Evolutionary conservation across 2,329 filamentous ascomycete genomes (phyloP).

Genomic region (Stagonosporopsis cucurbitacearum): DNA sequence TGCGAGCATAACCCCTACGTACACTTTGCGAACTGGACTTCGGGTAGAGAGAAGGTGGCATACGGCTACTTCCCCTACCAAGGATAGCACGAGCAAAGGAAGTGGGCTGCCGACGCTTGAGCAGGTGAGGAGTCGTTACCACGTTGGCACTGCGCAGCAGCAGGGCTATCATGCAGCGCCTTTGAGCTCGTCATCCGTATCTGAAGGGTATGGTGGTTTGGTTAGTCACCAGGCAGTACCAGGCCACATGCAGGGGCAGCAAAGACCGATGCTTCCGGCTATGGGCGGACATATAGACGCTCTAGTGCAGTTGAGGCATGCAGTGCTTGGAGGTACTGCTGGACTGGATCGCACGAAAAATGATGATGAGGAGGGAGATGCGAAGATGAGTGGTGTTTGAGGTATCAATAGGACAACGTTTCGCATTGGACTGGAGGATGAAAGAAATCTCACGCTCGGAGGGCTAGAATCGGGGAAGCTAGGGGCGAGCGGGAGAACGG

Average conservation of each 20-base stretch:
- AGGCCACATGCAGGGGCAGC: background rate
- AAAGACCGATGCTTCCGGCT: background rate
- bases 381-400: background rate
- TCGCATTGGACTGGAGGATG: background rate
- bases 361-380: background rate
- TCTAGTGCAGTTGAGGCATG: background rate
- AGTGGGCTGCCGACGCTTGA: background rate
- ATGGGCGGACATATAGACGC: background rate
- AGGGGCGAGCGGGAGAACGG: background rate
- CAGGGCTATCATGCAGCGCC: background rate
- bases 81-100: background rate
- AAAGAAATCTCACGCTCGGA: background rate
- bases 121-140: background rate
- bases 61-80: no score
- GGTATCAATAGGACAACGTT: background rate
- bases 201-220: background rate
- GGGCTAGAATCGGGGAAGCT: background rate
- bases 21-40: no score
- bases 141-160: background rate
- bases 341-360: background rate
- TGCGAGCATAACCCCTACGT: no score
- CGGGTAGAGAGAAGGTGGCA: no score
- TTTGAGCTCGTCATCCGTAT: background rate
- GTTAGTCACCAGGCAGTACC: background rate
- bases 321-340: background rate